A percentile compares a stretch with the other conserved stretches of the same genome.
Conservation (phyloP, 108 stramenopile species). For the Fistulifera solaris region DNA sequence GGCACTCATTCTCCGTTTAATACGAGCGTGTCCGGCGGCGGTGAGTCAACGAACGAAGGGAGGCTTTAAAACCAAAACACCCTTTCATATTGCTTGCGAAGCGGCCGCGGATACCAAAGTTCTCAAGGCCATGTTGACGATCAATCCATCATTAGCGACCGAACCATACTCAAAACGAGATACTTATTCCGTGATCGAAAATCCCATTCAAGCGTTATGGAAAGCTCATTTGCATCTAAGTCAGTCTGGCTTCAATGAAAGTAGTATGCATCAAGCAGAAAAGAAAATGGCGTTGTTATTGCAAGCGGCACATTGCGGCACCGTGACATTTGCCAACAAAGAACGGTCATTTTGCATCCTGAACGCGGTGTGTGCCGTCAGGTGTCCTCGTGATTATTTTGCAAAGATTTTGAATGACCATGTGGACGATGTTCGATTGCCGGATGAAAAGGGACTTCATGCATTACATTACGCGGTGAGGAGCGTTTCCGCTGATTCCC, state of each 20-base stretch:
- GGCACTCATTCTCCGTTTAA: constrained; percentile 8
- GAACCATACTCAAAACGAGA: constrained; percentile 1
- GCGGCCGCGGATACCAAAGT: constrained; percentile 12
- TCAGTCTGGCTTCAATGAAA: neutral
- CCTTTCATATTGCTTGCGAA: constrained; percentile 28
- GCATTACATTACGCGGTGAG: constrained; percentile 27
- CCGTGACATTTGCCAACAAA: neutral
- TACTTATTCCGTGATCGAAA: constrained; percentile 6
- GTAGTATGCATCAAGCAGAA: neutral
- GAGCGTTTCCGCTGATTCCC: constrained; percentile 7
- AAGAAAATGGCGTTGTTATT: constrained; percentile 25
- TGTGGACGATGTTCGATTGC: neutral
- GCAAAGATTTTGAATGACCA: constrained; percentile 7
- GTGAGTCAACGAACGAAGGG: constrained; percentile 12
- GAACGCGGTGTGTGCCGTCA: constrained; percentile 18
- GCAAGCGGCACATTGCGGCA: constrained; percentile 13
- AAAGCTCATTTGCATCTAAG: neutral
- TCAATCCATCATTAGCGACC: constrained; percentile 19
- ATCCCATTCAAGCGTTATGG: constrained; percentile 24
- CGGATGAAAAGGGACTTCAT: constrained; percentile 11
- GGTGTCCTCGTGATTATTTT: constrained; percentile 21
- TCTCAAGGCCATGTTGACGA: constrained; percentile 20
- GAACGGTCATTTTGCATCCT: constrained; percentile 9
- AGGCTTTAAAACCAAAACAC: constrained; percentile 22
- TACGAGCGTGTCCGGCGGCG: constrained; percentile 18